Base-by-base conservation (phyloP, 768 basidiomycete species). In the Xerocomus spinulosus region DNA sequence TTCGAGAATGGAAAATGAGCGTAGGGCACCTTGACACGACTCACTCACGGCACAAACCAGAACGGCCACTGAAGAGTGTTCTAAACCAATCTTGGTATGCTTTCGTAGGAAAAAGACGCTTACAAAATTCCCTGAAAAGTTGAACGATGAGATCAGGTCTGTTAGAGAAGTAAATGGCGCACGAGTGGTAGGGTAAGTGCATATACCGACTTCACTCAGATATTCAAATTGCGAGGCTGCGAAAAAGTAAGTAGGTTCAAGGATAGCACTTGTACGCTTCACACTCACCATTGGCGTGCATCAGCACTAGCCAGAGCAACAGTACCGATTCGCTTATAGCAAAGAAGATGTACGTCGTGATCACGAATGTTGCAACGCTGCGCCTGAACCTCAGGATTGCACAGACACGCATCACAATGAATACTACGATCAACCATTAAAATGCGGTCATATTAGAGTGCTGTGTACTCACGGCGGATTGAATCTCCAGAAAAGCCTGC, bases 391-490 rank as follows among this genome's bases (percentile, higher is more conserved):
- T 43, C 35, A 55, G 25, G 21, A 64, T 55, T 12, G 60, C 63
- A 36, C 58, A 65, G 6, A 50, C 48, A 2, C 63, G 62, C 35
- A 62, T 33, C 14, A 52, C 49, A 4, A 67, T 57, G 33, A 64
- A 48, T 12, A 67, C 63, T 64, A 26, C 1, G 9, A 8, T 12
- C 15, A 0, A 9, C 9, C 3, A 12, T 44, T 15, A 42, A 20
- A 18, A 17, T 13, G 24, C 20, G 17, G 1, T 23, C n/a, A 1
- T 33, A 18, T 29, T 18, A 13, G 8, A 0, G 7, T 23, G 23
- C 17, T 5, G 15, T 9, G 24, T 18, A 49, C 55, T 34, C 29
- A 56, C 55, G 37, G 21, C 55, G 55, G 6, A 56, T 45, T 8
- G 46, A 45, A 14, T 55, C 49, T 25, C 41, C 20, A 15, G 46